These are phyloP conservation scores for Euphorbia neoarborescens DNA, from an alignment of 441 rosid genomes.

Conservation along the genomic window DNA sequence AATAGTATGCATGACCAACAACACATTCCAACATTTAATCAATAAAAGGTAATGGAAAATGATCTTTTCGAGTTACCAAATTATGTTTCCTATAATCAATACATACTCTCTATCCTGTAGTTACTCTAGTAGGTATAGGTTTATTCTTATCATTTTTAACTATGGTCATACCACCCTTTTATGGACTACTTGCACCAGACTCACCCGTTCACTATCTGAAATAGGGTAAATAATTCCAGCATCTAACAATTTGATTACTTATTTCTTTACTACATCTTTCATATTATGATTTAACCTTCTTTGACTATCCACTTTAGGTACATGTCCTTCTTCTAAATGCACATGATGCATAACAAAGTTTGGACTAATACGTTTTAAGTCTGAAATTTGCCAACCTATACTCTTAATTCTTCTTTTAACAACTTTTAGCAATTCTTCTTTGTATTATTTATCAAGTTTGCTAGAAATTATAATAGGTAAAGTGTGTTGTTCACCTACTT, in stretches of 20 bases:
- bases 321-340: not conserved
- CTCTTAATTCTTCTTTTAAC: no score
- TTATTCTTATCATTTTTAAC: not conserved
- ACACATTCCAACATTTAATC: no score
- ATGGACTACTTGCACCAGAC: not conserved
- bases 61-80: not conserved
- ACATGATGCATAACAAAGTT: not conserved
- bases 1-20: no score
- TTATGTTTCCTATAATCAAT: not conserved
- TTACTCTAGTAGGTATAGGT: not conserved
- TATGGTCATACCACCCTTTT: not conserved
- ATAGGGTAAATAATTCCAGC: not conserved
- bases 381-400: no score
- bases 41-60: not conserved
- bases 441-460: no score
- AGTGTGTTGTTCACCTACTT: not conserved
- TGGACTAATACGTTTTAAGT: not conserved
- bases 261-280: no score
- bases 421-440: no score
- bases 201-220: not conserved
- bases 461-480: no score
- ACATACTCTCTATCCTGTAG: not conserved
- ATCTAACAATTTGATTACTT: not conserved
- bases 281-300: not conserved
- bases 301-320: not conserved